Evolutionary conservation across 2,329 filamentous ascomycete genomes (phyloP), one percentile per base, ranked within the genome.

Genomic region (Curvularia lunata): DNA sequence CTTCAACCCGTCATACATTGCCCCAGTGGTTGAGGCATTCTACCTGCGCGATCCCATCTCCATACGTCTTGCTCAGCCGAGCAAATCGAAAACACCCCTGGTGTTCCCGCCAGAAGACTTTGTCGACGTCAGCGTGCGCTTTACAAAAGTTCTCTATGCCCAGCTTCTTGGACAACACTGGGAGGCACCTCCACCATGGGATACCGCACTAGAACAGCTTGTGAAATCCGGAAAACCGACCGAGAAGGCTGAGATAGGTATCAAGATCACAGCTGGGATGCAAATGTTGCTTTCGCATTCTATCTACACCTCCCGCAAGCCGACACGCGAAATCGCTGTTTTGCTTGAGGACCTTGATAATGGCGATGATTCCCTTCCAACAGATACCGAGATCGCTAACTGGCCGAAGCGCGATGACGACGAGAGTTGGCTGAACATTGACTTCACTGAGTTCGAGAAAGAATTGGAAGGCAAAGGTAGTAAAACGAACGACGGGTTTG

Each of bases 361-460:
- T 52, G 92, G 91, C 2, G 89, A 92, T 12, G 86, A 88, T 25
- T 59, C 66, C 1, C 80, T 98, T 0, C 94, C 95, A 0, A 86
- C 82, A 0, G 84, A 96, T 65, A 77, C 81, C 0, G 90, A 94
- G n/a, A 91, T 98, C 9, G 75, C 77, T 25, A 67, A 73, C 1
- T 98, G 95, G 94, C 81, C 83, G 2, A 77, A 81, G 28, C 83
- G 80, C n/a, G 86, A 94, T 48, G 94, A 98, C 59, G 87, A 92
- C 66, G 95, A 98, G 68, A 84, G 85, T 21, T 99, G 95, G 95
- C 82, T 99, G 63, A 88, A 98, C 67, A 96, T 99, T 56, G 88
- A 93, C 71, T 97, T 92, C 65, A 85, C 89, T 18, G 92, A 97
- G 61, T 92, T 99, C 54, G 93, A 97, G 69, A 83, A 84, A 27